Evolutionary conservation across 1,284 basidiomycete genomes (phyloP), one percentile per base, ranked within the genome.

Genomic region (Erythrobasidium hasegawianum): DNA sequence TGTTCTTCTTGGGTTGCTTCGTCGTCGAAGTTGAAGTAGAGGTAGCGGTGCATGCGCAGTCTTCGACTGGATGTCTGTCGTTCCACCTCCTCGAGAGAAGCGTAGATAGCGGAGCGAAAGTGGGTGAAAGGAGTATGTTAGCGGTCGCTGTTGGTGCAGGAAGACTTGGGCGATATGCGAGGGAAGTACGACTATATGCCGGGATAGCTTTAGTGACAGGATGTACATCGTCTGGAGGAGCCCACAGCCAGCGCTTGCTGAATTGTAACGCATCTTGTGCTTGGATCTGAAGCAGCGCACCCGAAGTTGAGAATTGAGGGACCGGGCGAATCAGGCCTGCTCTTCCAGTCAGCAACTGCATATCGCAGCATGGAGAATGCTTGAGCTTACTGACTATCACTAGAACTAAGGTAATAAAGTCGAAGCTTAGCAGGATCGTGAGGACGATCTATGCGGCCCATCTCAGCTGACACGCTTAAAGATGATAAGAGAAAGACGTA

Each of bases 271-370:
- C 61, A 13, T 64, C 16, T 20, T 27, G 53, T 8, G 61, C 53
- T 26, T 64, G 61, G 33, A 64, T n/a, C 20, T 57, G 54, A n/a
- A 64, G 52, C 20, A 64, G 24, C 26, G 53, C 54, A 16, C 61
- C 61, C 3, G 38, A 26, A n/a, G 54, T n/a, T 39, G 61, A 33
- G 52, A 56, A 64, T 22, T 64, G 52, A 33, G 61, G 61, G 38
- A 64, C 61, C 2, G 61, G 61, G 22, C 54, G 55, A n/a, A 64
- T 39, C 10, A 64, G 55, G n/a, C 27, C 45, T 16, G 24, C 39
- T 2, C 11, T n/a, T 54, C 16, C 24, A 1, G 56, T 38, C 14
- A 16, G 18, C 53, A 14, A 8, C 40, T 41, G 22, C 56, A 26
- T 5, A 56, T 13, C 1, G 56, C 22, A 22, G 53, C 11, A 0